A percentile compares a stretch with the other conserved stretches of the same genome.
These are phyloP conservation scores for Eucalyptus victrix DNA, from an alignment of 345 rosid genomes.

Conservation along the genomic window DNA sequence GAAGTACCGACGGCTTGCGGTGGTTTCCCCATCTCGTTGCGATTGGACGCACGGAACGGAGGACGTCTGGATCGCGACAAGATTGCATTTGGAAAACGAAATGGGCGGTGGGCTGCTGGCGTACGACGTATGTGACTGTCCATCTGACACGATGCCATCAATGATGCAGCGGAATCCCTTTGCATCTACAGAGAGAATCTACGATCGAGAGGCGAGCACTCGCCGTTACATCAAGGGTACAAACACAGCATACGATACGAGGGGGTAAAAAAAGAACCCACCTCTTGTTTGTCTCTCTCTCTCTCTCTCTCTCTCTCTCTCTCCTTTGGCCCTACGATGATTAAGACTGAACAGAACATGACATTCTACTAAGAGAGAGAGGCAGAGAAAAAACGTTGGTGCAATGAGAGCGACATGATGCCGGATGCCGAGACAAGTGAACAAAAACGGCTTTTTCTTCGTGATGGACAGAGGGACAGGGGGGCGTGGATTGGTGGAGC, in stretches of 20 bases:
- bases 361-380: background rate
- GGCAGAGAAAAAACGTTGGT: background rate
- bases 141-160: background rate
- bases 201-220: background rate
- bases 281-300: background rate
- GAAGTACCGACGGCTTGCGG: background rate
- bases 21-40: background rate
- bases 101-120: background rate
- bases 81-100: background rate
- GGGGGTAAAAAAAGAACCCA: background rate
- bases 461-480: background rate
- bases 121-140: background rate
- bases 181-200: background rate
- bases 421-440: background rate
- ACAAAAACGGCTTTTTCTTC: background rate
- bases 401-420: background rate
- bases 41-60: background rate
- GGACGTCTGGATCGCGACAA: background rate
- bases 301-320: background rate
- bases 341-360: background rate
- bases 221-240: background rate
- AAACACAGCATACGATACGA: background rate
- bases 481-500: background rate
- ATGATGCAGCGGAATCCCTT: background rate
- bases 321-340: background rate